These are phyloP conservation scores for Pythium aristosporum DNA, from an alignment of 352 stramenopile species.

Conservation along the genomic window DNA sequence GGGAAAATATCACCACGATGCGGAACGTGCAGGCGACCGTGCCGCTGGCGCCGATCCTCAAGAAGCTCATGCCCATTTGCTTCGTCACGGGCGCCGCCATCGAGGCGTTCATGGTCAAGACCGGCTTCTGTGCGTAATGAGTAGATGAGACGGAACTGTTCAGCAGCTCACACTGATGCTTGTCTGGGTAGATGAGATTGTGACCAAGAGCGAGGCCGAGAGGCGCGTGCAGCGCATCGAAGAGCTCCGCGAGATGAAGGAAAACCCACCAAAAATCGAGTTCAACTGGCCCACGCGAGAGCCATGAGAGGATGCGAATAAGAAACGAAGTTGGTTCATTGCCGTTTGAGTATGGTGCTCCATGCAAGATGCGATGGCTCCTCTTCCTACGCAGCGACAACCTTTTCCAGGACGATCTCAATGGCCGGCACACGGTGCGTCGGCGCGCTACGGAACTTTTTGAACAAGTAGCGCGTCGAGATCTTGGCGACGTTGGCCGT, in stretches of 20 bases:
- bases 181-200: conserved; percentile 68
- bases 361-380: no score
- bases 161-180: conserved; percentile 7
- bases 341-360: no score
- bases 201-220: conserved; percentile 75
- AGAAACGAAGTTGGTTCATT: background rate
- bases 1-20: background rate
- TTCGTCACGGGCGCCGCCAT: conserved; percentile 83
- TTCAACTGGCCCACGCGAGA: conserved; percentile 28
- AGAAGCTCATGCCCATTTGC: conserved; percentile 83
- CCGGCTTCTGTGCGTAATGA: conserved; percentile 71
- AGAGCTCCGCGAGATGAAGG: conserved; percentile 43
- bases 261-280: conserved; percentile 25
- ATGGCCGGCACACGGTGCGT: conserved; percentile 70
- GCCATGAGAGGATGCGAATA: background rate
- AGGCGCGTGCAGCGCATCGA: conserved; percentile 61
- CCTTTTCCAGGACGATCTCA: conserved; percentile 59
- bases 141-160: background rate
- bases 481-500: conserved; percentile 61
- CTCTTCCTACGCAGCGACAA: conserved; percentile 18
- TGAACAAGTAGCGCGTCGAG: conserved; percentile 62
- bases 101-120: conserved; percentile 90
- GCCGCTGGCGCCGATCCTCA: conserved; percentile 68
- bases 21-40: conserved; percentile 23
- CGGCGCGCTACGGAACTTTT: conserved; percentile 46